Evolutionary conservation across 192 early-diverging fungal genomes (phyloP).

Genomic region (Linnemannia exigua): DNA sequence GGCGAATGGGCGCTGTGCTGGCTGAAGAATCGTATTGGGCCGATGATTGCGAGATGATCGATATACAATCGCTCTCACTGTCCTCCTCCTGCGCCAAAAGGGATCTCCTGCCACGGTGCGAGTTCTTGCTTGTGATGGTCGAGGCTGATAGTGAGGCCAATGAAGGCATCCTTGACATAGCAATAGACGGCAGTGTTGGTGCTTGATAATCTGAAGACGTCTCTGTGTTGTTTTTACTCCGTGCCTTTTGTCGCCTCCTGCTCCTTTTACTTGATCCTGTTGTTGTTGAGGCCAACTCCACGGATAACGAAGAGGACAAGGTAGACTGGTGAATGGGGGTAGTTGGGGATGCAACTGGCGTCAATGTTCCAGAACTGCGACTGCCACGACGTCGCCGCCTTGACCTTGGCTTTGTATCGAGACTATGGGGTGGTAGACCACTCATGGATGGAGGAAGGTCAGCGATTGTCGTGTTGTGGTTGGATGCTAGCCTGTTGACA

Average conservation of each 20-base stretch:
- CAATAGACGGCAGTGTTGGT: constrained; percentile 1
- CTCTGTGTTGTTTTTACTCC: not conserved
- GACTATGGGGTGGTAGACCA: not conserved
- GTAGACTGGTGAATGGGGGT: not conserved
- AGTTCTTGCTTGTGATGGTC: not conserved
- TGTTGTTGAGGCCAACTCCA: constrained; percentile 7
- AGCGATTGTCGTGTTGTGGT: not conserved
- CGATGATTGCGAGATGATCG: constrained; percentile 38
- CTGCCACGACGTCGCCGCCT: not conserved
- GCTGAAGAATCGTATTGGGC: constrained; percentile 34
- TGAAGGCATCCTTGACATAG: not conserved
- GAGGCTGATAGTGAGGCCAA: not conserved
- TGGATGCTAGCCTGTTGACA: not conserved
- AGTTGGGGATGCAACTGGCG: not conserved
- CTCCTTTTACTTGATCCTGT: not conserved
- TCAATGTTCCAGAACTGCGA: not conserved
- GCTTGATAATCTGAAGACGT: not conserved
- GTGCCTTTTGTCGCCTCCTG: not conserved
- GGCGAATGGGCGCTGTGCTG: constrained; percentile 37
- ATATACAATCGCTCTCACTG: constrained; percentile 38
- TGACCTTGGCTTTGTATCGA: not conserved
- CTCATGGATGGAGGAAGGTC: not conserved
- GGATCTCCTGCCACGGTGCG: not conserved
- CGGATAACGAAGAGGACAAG: constrained; percentile 1
- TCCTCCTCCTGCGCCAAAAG: not conserved